phyloP scores from a whole-genome alignment of 192 early-diverging fungal species.

The Podila epigama region DNA sequence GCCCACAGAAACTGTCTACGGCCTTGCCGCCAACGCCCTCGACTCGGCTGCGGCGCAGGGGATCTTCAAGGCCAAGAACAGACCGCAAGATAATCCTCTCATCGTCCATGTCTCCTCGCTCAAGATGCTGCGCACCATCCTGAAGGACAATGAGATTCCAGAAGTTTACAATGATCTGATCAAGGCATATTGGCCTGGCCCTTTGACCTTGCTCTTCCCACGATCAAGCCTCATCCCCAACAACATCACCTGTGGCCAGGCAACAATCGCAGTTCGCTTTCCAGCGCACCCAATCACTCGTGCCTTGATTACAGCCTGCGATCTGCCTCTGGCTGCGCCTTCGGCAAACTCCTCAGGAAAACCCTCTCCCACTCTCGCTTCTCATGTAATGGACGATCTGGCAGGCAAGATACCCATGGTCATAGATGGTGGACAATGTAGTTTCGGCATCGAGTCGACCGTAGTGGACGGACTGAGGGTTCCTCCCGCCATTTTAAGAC shows the following conservation, averaged over 20 bases:
- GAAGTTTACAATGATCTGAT: constrained; percentile 73
- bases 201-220: constrained; percentile 91
- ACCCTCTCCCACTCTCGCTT: constrained; percentile 92
- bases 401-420: constrained; percentile 82
- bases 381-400: constrained; percentile 89
- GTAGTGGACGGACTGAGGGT: constrained; percentile 85
- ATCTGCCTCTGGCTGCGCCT: constrained; percentile 94
- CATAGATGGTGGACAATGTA: constrained; percentile 89
- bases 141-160: constrained; percentile 69
- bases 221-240: constrained; percentile 71
- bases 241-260: constrained; percentile 83
- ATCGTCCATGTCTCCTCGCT: constrained; percentile 96
- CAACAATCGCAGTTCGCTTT: constrained; percentile 90
- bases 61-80: constrained; percentile 88
- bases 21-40: constrained; percentile 91
- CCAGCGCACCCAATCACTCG: constrained; percentile 92
- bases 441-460: constrained; percentile 92
- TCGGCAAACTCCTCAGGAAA: constrained; percentile 97
- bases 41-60: constrained; percentile 65
- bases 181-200: constrained; percentile 87
- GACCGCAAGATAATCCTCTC: constrained; percentile 95
- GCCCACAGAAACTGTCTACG: constrained; percentile 99
- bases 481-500: constrained; percentile 85
- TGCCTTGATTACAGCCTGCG: constrained; percentile 83
- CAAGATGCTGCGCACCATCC: constrained; percentile 80